Evolutionary conservation across 768 basidiomycete species (phyloP), one percentile per base, ranked within the genome.

Genomic region (Kwoniella sp.): DNA sequence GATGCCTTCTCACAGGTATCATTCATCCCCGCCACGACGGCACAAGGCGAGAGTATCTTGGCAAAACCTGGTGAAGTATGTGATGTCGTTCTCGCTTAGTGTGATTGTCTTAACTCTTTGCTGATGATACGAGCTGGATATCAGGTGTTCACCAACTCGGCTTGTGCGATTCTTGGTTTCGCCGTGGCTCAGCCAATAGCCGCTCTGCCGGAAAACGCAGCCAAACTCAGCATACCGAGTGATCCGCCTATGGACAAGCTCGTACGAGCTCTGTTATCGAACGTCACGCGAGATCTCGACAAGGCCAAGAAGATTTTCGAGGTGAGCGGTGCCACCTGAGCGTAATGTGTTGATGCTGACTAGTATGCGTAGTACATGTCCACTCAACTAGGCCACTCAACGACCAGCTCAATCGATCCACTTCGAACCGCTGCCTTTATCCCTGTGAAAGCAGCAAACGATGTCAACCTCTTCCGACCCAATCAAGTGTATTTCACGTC

Each of bases 141-240:
- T 13, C 63, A 93, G 88, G 90, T 92, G 0, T 92, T 87, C 72
- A 84, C 85, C 7, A 84, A 85, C 57, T 76, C 83, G 0, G 85
- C 87, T 26, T 92, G 89, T 84, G 84, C 87, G 1, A 77, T 82
- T 0, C 82, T 97, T n/a, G 91, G 92, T 1, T 94, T 94, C 77
- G 77, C 85, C 8, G 83, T 90, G 1, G 84, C 88, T 52, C 83
- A 72, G 37, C 63, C 69, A 8, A 36, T 61, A 1, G 33, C 68
- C 2, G 60, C 67, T 30, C 50, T 60, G 9, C 54, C 82, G 3
- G 86, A 88, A 60, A 85, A 85, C 0, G 72, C 84, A 1, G 71
- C 79, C 10, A 92, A 90, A 71, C 81, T 96, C 40, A 85, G 88
- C 64, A 82, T 97, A 13, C 81, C 81, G 46, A 84, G 86, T 61